Evolutionary conservation across 2,329 filamentous ascomycete genomes (phyloP), one percentile per base, ranked within the genome.

Genomic region (Phyllosticta ampelicida): DNA sequence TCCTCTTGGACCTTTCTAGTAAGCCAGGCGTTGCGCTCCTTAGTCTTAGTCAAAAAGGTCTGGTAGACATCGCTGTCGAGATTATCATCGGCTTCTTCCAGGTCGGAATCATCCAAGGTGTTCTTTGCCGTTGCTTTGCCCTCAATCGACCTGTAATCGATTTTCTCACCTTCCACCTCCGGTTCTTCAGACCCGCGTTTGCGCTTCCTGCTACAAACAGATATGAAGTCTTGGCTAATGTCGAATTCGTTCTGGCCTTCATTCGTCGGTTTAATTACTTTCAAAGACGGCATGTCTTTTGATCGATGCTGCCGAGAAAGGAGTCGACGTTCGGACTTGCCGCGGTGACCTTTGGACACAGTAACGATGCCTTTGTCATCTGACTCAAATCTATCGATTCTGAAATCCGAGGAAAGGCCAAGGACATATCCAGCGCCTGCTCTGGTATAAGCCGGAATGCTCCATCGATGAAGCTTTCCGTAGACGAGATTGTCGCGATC

Each of bases 401-500:
- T 80, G 59, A 86, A 75, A 51, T 78, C 76, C 1, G 74, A 73
- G 1, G 76, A 69, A 0, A 86, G 75, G 0, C 91, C 92, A 11
- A 97, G 70, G 1, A 96, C 75, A 59, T 78, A 79, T 2, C 90
- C 90, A 58, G 77, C 75, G 13, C 90, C 88, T 61, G 75, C 75
- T 5, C 89, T 84, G 61, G 79, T 79, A 67, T 95, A 96, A 2
- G 73, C 65, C 0, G 90, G 90, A 10, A 95, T 74, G 56, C 80
- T 81, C 62, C 87, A 87, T 36, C 82, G 82, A 68, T 96, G 84
- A 48, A 87, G 78, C 26, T 82, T 80, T 1, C 88, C 89, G 68
- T 91, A 96, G 23, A 80, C 80, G 51, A 86, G 71, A 63, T 94
- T 90, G 53, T 90, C 79, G 4, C 79, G 75, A 65, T 97, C 92